Evolutionary conservation across 257 asterid species (phyloP), one percentile per base, ranked within the genome.

Genomic region (Plantago elongata): DNA sequence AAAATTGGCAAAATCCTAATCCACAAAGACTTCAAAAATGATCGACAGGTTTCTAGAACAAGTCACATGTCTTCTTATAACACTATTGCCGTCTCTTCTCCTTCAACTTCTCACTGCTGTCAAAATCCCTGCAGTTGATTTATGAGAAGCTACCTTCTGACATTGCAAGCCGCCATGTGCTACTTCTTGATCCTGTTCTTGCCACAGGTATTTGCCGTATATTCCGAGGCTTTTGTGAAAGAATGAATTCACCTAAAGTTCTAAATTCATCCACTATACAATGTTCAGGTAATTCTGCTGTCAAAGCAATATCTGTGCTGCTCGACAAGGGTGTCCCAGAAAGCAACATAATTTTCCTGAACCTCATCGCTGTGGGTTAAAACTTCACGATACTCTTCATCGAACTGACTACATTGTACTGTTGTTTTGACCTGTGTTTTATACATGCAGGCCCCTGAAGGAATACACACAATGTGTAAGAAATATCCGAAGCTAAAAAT

Each of bases 1-100:
- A 92, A 89, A 79, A 84, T 92, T 2, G 97, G 99, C 43, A 92
- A 92, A 80, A 86, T 92, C 67, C 77, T 92, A 11, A 92, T 92
- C 78, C 96, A 86, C 3, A 71, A 83, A 64, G 85, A 84, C 56
- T 81, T 84, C 15, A 76, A 78, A 38, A 67, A 75, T 2, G 97
- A 92, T 47, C 73, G 90, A 9, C 79, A 91, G 95, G 96, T 88
- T 60, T 43, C 78, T 70, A 5, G 11, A 71, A 11, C 52, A 52
- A 61, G 16, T 16, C 40, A 29, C 42, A 45, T 11, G 13, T 56
- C 55, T 46, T 40, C 11, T 47, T 13, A 11, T 47, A 29, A 45
- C 17, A 12, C 22, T 8, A 1, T 51, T 34, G 47, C 61, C 60
- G 15, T 37, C 57, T 30, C 5, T 51, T 54, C 14, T n/a, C 44